These are phyloP conservation scores for Cryptococcus neoformans DNA, from an alignment of 1,284 basidiomycete species.

Conservation along the genomic window DNA sequence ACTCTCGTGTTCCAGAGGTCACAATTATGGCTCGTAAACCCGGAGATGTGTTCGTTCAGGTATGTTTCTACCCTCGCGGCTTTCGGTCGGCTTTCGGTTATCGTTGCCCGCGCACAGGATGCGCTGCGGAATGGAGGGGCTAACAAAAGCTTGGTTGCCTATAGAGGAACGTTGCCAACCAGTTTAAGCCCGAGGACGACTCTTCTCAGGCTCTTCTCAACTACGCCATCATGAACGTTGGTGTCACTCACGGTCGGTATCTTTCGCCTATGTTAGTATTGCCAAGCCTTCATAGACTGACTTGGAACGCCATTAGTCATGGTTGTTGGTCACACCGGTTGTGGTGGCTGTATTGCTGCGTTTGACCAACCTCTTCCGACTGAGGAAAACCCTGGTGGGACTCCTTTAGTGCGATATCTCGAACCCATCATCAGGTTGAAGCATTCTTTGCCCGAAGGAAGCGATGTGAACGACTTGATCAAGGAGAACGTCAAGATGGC, in stretches of 20 bases:
- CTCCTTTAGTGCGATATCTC: conserved; percentile 68
- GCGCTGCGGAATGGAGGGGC: not conserved
- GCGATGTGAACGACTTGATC: conserved; percentile 59
- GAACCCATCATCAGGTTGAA: conserved; percentile 63
- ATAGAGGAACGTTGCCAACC: conserved; percentile 54
- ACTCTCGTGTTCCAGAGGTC: conserved; percentile 48
- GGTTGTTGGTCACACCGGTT: conserved; percentile 75
- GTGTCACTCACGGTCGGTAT: conserved; percentile 74
- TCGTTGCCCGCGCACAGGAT: not conserved
- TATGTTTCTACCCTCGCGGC: conserved; percentile 1
- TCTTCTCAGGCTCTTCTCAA: conserved; percentile 73
- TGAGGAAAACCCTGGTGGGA: conserved; percentile 39
- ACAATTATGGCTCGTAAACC: conserved; percentile 51
- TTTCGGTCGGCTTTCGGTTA: too few relatives aligned
- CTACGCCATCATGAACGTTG: conserved; percentile 74
- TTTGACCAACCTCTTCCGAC: conserved; percentile 47
- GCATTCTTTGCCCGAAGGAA: conserved; percentile 52
- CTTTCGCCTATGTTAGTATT: conserved; percentile 2
- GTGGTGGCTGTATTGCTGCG: conserved; percentile 68
- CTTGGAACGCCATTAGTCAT: conserved; percentile 56
- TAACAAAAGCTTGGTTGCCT: not conserved
- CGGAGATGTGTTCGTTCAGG: conserved; percentile 66
- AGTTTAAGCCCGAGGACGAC: conserved; percentile 75
- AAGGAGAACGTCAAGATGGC: conserved; percentile 73
- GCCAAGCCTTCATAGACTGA: not conserved